Percentiles rank a stretch among this genome's conserved stretches.
phyloP scores from a whole-genome alignment of 768 basidiomycete genomes.

The Leccinum subtestaceum region DNA sequence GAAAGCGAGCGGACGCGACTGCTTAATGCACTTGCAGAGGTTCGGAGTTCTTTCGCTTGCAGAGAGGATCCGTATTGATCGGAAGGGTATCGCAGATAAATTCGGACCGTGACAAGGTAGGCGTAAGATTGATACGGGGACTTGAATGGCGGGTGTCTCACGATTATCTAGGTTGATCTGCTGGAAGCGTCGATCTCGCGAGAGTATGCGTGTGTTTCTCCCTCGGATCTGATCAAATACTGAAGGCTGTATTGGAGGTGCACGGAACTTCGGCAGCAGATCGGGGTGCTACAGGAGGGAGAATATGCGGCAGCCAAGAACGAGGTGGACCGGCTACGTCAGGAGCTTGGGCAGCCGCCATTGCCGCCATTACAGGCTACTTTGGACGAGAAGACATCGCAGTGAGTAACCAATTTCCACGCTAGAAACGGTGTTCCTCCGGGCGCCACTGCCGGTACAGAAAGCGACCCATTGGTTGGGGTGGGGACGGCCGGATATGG shows the following conservation, averaged over 20 bases:
- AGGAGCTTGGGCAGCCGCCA: slow-evolving; percentile 73
- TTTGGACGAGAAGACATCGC: slow-evolving; percentile 64
- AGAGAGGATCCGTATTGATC: slow-evolving; percentile 11
- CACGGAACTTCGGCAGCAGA: slow-evolving; percentile 62
- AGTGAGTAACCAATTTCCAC: slow-evolving; percentile 39
- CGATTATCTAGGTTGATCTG: slow-evolving; percentile 54
- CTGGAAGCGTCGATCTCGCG: slow-evolving; percentile 62
- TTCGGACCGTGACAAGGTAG: slow-evolving; percentile 74
- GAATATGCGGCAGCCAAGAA: slow-evolving; percentile 72
- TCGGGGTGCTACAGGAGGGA: slow-evolving; percentile 64
- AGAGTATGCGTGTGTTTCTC: slow-evolving; percentile 48
- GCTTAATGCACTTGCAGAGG: slow-evolving; percentile 67
- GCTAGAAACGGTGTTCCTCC: slow-evolving; percentile 4
- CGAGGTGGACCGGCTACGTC: slow-evolving; percentile 73
- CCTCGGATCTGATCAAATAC: slow-evolving; percentile 1
- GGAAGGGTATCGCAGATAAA: slow-evolving; percentile 50
- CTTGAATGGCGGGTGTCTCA: slow-evolving; percentile 3
- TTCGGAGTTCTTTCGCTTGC: slow-evolving; percentile 31
- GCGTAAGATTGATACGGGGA: slow-evolving; percentile 6
- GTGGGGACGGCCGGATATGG: slow-evolving; percentile 6
- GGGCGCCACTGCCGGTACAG: slow-evolving; percentile 3
- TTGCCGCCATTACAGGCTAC: slow-evolving; percentile 69
- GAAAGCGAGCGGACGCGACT: slow-evolving; percentile 74
- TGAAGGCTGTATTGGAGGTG: slow-evolving; percentile 44
- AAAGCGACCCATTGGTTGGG: slow-evolving; percentile 1